A percentile compares a stretch with the other conserved stretches of the same genome.
Evolutionary conservation across 2,329 filamentous ascomycete species (phyloP).

Genomic region (Boeremia exigua): DNA sequence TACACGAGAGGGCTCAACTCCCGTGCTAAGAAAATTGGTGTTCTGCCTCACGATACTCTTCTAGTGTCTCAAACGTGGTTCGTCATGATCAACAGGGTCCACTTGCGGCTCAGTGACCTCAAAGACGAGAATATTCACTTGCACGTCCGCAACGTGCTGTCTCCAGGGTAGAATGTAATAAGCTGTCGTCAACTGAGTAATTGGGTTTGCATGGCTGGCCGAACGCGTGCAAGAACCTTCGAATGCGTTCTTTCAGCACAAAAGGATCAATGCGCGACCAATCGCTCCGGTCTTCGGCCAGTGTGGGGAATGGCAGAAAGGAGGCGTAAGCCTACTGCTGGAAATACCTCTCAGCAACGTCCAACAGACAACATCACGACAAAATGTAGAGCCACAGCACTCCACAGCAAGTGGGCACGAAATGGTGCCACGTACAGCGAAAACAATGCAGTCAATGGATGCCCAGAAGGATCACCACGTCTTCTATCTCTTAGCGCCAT

Average conservation of each 20-base stretch:
- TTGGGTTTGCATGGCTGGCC: background rate
- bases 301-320: constrained; percentile 17
- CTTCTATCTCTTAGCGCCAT: constrained; percentile 7
- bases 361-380: background rate
- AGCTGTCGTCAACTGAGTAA: background rate
- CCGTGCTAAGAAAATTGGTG: constrained; percentile 3
- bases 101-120: background rate
- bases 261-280: constrained; percentile 10
- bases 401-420: constrained; percentile 1
- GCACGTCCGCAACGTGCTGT: background rate
- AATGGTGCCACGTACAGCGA: background rate
- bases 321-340: background rate
- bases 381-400: background rate
- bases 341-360: background rate
- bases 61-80: constrained; percentile 16
- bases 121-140: background rate
- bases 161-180: background rate
- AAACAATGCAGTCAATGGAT: background rate
- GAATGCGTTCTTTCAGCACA: background rate
- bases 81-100: constrained; percentile 17
- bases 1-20: background rate
- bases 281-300: constrained; percentile 17
- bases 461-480: constrained; percentile 11
- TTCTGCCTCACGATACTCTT: constrained; percentile 6
- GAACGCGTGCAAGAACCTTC: background rate